Evolutionary conservation across 495 filamentous ascomycete genomes (phyloP).

Genomic region (Daldinia decipiens): DNA sequence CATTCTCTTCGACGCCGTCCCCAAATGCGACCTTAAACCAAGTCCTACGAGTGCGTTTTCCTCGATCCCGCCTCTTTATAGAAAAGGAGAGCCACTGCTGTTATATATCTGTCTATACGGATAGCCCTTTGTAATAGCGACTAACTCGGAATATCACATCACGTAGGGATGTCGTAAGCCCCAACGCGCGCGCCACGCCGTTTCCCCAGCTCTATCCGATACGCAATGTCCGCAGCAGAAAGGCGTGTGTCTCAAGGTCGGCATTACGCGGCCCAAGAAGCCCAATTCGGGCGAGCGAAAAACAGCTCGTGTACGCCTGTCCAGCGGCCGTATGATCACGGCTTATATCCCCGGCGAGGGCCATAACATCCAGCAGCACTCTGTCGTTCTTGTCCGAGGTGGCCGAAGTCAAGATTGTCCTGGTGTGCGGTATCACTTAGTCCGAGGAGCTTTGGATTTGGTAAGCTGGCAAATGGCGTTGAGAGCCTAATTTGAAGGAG

Average conservation of each 20-base stretch:
- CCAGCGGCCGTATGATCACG: slow-evolving; percentile 84
- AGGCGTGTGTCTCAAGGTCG: slow-evolving; percentile 93
- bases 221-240: slow-evolving; percentile 82
- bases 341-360: slow-evolving; percentile 97
- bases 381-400: slow-evolving; percentile 91
- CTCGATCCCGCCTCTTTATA: slow-evolving; percentile 7
- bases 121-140: background rate
- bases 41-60: slow-evolving; percentile 60
- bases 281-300: slow-evolving; percentile 97
- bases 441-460: slow-evolving; percentile 93
- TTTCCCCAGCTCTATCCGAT: slow-evolving; percentile 81
- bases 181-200: slow-evolving; percentile 80
- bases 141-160: slow-evolving; percentile 13
- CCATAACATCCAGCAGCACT: slow-evolving; percentile 99
- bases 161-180: slow-evolving; percentile 75
- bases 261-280: slow-evolving; percentile 95
- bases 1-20: slow-evolving; percentile 62
- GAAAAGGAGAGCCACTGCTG: too few relatives aligned
- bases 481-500: background rate
- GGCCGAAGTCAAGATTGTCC: slow-evolving; percentile 96
- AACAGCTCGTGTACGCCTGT: slow-evolving; percentile 86
- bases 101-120: too few relatives aligned
- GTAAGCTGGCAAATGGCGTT: slow-evolving; percentile 63
- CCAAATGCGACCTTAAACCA: slow-evolving; percentile 70
- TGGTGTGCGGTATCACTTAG: slow-evolving; percentile 94